Evolutionary conservation across 495 filamentous ascomycete species (phyloP).

Genomic region (Lasiosphaeriaceae sp.): DNA sequence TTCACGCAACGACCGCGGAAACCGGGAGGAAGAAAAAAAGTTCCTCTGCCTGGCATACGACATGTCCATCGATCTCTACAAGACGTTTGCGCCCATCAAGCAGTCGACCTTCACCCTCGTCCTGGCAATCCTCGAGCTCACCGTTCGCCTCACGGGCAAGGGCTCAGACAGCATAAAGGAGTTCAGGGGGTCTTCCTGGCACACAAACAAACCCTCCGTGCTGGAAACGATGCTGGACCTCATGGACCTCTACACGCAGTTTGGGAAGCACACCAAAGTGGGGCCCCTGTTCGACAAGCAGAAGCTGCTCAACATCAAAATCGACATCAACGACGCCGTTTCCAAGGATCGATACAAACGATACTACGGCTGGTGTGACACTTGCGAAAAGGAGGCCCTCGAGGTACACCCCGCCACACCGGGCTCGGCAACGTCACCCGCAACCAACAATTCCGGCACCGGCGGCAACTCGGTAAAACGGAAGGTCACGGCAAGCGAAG

Average conservation of each 20-base stretch:
- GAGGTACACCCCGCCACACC: slow-evolving; percentile 31
- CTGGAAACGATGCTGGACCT: slow-evolving; percentile 85
- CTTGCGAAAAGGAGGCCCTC: slow-evolving; percentile 35
- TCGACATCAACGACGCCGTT: slow-evolving; percentile 75
- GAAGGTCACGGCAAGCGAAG: slow-evolving; percentile 58
- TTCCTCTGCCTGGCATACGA: slow-evolving; percentile 66
- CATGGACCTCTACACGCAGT: slow-evolving; percentile 80
- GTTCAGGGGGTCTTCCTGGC: slow-evolving; percentile 43
- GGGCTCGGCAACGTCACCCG: slow-evolving; percentile 35
- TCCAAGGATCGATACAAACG: slow-evolving; percentile 33
- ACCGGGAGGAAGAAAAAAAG: slow-evolving; percentile 27
- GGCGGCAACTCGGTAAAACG: slow-evolving; percentile 37
- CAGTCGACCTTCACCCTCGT: slow-evolving; percentile 77
- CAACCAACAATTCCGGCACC: slow-evolving; percentile 28
- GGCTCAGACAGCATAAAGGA: slow-evolving; percentile 39
- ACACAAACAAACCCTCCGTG: slow-evolving; percentile 62
- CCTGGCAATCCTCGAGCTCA: slow-evolving; percentile 75
- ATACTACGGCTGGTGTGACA: slow-evolving; percentile 39
- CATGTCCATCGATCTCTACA: slow-evolving; percentile 83
- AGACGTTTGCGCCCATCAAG: slow-evolving; percentile 88
- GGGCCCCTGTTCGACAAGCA: slow-evolving; percentile 68
- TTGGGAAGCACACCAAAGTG: slow-evolving; percentile 65
- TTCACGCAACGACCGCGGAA: slow-evolving; percentile 1
- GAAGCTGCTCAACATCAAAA: slow-evolving; percentile 76
- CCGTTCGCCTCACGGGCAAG: slow-evolving; percentile 58